Evolutionary conservation across 1,284 basidiomycete species (phyloP), one percentile per base, ranked within the genome.

Genomic region (Thecaphora frezii): DNA sequence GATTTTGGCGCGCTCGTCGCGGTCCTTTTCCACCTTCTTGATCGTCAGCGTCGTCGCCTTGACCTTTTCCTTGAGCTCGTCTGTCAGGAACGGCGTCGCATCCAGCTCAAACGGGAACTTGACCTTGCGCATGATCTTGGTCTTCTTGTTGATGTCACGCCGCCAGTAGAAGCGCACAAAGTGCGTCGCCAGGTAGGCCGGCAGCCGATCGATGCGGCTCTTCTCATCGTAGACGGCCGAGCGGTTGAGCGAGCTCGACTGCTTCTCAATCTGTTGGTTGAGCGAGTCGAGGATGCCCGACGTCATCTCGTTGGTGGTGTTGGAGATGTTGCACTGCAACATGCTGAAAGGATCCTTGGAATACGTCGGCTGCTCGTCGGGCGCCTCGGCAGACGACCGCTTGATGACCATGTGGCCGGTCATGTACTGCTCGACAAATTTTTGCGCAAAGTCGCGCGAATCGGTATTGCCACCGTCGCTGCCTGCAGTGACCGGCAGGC

Each of bases 161-260:
- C 91, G 84, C 94, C 94, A 98, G 65, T 89, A 90, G 80, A 98
- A 98, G 44, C 96, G 88, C 8, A 94, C 92, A 87, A 97, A 90
- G 71, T 93, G 91, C 4, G 93, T 86, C 10, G 89, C 88, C 38
- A 96, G 84, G 76, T 93, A 82, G 21, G 85, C 80, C 0, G 94
- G 96, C 24, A 97, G 82, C 16, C 93, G 85, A 5, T 90, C 87
- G 45, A 99, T 80, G 4, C 92, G 87, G 9, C 90, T 89, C 41
- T 85, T 86, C 78, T 91, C 88, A n/a, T 84, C 86, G 81, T 97
- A 98, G 1, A 85, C 80, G 0, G 93, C 93, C 33, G 89, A 85
- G 19, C 93, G 87, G 3, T 86, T 87, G 5, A 98, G 84, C 0
- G 86, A 83, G 0, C 89, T 86, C 1, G 91, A 93, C 46, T 83